Conservation (phyloP, 805 yeast species). For the Pichia exigua region DNA sequence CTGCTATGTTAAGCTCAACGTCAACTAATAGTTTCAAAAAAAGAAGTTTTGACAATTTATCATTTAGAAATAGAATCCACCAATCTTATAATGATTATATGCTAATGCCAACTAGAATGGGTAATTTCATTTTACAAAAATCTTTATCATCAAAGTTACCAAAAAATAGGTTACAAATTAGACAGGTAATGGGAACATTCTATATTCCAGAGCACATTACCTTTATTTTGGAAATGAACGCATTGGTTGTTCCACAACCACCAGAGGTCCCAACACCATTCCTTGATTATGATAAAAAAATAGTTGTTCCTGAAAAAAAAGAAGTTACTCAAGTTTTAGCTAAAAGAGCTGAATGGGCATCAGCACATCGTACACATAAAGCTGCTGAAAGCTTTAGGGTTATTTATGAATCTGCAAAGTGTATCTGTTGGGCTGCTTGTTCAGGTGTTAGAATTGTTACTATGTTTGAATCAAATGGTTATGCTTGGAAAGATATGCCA, state of each 20-base stretch:
- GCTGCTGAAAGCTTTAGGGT: conserved; percentile 36
- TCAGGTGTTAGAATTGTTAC: conserved; percentile 20
- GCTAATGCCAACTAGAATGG: conserved; percentile 13
- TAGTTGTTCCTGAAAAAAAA: conserved; percentile 32
- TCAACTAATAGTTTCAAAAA: not conserved
- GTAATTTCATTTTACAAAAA: conserved; percentile 10
- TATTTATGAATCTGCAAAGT: conserved; percentile 29
- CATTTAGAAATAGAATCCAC: not conserved
- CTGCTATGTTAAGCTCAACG: conserved; percentile 1
- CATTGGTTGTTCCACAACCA: conserved; percentile 30
- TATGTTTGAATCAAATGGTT: conserved; percentile 24
- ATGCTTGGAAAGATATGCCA: conserved; percentile 23
- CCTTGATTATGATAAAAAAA: conserved; percentile 32
- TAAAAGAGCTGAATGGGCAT: conserved; percentile 32
- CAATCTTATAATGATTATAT: not conserved
- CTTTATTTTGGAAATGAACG: conserved; percentile 27
- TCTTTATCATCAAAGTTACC: conserved; percentile 21
- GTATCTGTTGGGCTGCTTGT: conserved; percentile 25
- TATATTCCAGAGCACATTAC: conserved; percentile 27
- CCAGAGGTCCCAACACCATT: conserved; percentile 38
- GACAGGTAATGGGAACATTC: conserved; percentile 11
- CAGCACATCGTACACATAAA: conserved; percentile 31
- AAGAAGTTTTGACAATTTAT: not conserved
- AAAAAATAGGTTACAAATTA: conserved; percentile 10
- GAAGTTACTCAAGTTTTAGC: conserved; percentile 28